Evolutionary conservation across 202 grass and related monocot genomes (phyloP).

Genomic region (Cymbopogon flexuosus): DNA sequence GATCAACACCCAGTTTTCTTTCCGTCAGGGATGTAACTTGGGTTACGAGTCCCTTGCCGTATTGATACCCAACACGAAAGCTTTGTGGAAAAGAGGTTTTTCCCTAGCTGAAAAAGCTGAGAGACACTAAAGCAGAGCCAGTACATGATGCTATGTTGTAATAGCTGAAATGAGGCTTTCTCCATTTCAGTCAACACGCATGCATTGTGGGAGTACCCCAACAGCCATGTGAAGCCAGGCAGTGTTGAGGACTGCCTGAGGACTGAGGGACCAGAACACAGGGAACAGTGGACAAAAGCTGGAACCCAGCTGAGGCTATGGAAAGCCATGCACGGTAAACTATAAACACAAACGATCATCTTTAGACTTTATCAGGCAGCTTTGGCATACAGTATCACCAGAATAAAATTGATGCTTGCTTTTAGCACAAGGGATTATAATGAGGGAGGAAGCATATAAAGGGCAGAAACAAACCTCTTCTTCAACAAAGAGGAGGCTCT

Average conservation of each 20-base stretch:
- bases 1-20: conserved; percentile 15
- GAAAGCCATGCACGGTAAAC: conserved; percentile 48
- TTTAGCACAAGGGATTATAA: conserved; percentile 73
- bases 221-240: conserved; percentile 21
- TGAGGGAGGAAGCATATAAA: conserved; percentile 41
- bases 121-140: conserved; percentile 4
- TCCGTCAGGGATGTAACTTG: conserved; percentile 11
- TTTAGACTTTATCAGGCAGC: conserved; percentile 50
- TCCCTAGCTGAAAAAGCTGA: conserved; percentile 27
- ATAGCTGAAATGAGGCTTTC: conserved; percentile 38
- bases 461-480: conserved; percentile 20
- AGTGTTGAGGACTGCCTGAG: neutral
- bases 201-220: conserved; percentile 13
- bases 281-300: conserved; percentile 61
- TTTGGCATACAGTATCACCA: conserved; percentile 36
- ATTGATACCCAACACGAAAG: conserved; percentile 30
- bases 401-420: conserved; percentile 53
- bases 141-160: conserved; percentile 31
- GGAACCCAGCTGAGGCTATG: conserved; percentile 40
- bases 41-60: conserved; percentile 32
- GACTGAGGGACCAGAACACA: conserved; percentile 34
- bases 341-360: conserved; percentile 55
- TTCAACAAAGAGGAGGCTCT: conserved; percentile 29
- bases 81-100: conserved; percentile 33
- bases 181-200: conserved; percentile 42